These are phyloP conservation scores for Calocybe gambosa DNA, from an alignment of 1,284 basidiomycete species.

Conservation along the genomic window DNA sequence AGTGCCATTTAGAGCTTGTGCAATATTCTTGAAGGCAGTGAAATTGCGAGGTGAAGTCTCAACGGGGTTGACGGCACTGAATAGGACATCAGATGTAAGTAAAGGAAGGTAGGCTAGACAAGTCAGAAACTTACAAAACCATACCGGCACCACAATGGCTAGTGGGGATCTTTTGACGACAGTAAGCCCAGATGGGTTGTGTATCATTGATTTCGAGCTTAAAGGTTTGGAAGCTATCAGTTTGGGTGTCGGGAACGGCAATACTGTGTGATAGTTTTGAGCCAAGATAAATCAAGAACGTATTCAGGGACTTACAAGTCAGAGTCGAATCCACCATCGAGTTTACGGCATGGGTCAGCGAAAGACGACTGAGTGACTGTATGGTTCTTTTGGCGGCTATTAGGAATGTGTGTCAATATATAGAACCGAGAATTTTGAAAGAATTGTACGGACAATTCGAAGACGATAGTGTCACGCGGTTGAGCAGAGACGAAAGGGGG, in stretches of 20 bases:
- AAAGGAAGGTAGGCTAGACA: background rate
- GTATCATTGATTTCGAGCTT: slow-evolving; percentile 53
- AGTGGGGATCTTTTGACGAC: slow-evolving; percentile 32
- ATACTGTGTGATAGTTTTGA: slow-evolving; percentile 28
- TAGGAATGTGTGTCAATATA: slow-evolving; percentile 6
- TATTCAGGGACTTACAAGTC: slow-evolving; percentile 44
- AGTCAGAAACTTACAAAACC: slow-evolving; percentile 39
- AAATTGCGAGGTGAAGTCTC: slow-evolving; percentile 44
- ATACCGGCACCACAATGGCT: slow-evolving; percentile 46
- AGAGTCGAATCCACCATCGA: slow-evolving; percentile 48
- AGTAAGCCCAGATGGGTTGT: slow-evolving; percentile 44
- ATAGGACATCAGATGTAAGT: slow-evolving; percentile 2
- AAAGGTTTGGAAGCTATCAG: slow-evolving; percentile 42
- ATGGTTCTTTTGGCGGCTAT: slow-evolving; percentile 56
- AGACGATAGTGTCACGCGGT: slow-evolving; percentile 46
- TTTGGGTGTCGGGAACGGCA: slow-evolving; percentile 39
- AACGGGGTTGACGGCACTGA: slow-evolving; percentile 42
- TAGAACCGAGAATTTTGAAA: background rate
- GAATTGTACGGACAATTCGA: slow-evolving; percentile 46
- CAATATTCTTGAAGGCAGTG: slow-evolving; percentile 47
- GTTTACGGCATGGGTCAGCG: slow-evolving; percentile 47
- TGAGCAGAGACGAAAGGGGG: slow-evolving; percentile 44
- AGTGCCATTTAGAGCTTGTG: slow-evolving; percentile 39
- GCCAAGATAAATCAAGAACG: background rate
- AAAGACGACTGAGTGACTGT: slow-evolving; percentile 66